phyloP scores from a whole-genome alignment of 2,329 filamentous ascomycete species.

The Thelonectria discophora region DNA sequence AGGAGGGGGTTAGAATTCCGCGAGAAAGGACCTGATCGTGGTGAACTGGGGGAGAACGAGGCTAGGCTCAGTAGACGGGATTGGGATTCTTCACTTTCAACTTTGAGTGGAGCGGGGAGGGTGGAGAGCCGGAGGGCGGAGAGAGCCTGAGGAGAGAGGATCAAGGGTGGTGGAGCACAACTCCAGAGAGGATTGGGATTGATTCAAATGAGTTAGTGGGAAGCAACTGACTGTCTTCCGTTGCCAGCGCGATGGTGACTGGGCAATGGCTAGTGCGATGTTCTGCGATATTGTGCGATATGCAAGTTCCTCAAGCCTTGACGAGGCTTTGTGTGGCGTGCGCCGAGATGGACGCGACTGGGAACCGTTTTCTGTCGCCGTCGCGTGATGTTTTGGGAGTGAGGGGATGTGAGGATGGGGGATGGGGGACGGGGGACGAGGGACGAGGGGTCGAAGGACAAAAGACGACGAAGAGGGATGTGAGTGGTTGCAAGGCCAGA shows the following conservation, averaged over 20 bases:
- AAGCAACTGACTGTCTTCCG: slow-evolving; percentile 6
- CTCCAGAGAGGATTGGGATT: slow-evolving; percentile 24
- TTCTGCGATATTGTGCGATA: too few species aligned
- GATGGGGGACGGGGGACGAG: too few species aligned
- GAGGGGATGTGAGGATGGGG: too few species aligned
- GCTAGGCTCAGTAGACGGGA: slow-evolving; percentile 13
- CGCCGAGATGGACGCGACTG: slow-evolving; percentile 12
- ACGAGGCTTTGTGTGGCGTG: slow-evolving; percentile 16
- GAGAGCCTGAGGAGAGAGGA: slow-evolving; percentile 21
- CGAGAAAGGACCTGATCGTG: slow-evolving; percentile 18
- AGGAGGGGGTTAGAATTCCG: slow-evolving; percentile 10
- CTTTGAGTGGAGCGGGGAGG: slow-evolving; percentile 15
- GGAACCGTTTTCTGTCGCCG: slow-evolving; percentile 12
- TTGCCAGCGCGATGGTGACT: slow-evolving; percentile 13
- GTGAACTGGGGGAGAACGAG: slow-evolving; percentile 20
- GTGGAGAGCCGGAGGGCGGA: slow-evolving; percentile 19
- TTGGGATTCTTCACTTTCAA: not conserved
- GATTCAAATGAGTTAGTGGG: slow-evolving; percentile 24
- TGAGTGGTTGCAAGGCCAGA: not conserved
- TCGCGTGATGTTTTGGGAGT: slow-evolving; percentile 12
- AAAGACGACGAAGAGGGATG: not conserved
- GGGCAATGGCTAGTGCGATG: too few species aligned
- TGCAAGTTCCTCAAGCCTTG: too few species aligned
- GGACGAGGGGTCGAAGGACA: not conserved
- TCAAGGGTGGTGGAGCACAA: slow-evolving; percentile 21